phyloP scores from a whole-genome alignment of 352 stramenopile species.

The Thalassiosira ordinaria region DNA sequence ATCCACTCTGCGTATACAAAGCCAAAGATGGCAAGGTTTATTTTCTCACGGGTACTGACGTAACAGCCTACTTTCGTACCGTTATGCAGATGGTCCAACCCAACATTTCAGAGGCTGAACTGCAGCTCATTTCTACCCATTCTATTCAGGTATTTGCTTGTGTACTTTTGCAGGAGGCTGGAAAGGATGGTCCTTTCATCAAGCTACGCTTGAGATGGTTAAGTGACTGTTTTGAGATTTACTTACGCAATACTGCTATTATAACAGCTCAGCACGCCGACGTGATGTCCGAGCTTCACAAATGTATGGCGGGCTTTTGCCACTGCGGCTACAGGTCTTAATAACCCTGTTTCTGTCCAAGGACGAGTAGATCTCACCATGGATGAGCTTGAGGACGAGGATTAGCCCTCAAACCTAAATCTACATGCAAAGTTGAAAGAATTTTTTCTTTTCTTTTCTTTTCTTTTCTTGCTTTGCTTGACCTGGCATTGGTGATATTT shows the following conservation, averaged over 20 bases:
- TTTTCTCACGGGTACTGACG: conserved; percentile 5
- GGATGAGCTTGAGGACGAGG: not conserved
- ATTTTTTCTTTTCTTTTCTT: not conserved
- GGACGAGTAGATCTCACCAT: not conserved
- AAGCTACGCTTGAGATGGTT: conserved; percentile 33
- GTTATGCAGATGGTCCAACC: not conserved
- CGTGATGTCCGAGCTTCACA: not conserved
- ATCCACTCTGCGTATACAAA: conserved; percentile 13
- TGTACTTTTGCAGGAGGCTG: conserved; percentile 19
- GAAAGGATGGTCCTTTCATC: conserved; percentile 21
- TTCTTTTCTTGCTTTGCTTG: conserved; percentile 5
- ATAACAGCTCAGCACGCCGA: conserved; percentile 9
- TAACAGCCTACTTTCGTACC: not conserved
- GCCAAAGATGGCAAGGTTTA: not conserved
- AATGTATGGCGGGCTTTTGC: not conserved
- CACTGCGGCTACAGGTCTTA: not conserved
- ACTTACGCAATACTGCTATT: conserved; percentile 23
- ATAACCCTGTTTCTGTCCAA: not conserved
- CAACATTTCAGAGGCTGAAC: not conserved
- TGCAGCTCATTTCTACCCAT: conserved; percentile 13
- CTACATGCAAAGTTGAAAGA: not conserved
- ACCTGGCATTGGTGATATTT: too few relatives aligned
- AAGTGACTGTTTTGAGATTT: conserved; percentile 32
- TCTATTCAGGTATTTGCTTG: conserved; percentile 27
- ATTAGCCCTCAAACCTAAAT: not conserved